Base-by-base conservation (phyloP, 345 rosid genomes). In the Clausena lansium region DNA sequence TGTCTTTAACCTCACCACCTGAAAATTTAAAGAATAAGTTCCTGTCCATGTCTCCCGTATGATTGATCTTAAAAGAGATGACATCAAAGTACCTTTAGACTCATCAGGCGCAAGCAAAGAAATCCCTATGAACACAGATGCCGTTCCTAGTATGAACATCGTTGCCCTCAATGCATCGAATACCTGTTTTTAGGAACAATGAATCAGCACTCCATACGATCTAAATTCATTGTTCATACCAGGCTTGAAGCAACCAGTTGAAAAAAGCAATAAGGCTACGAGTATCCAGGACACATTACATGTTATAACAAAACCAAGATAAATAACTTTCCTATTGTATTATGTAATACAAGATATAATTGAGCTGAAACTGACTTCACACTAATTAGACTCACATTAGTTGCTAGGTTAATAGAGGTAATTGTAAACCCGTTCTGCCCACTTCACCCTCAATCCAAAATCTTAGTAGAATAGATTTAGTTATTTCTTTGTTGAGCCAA, bases 61-160 rank as follows among this genome's bases (percentile, higher is more conserved):
- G 27, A 66, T 32, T 36, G 58, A 67, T 10, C 32, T 57, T 30
- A 62, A 66, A 70, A 45, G n/a, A 45, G 67, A 19, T 28, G 68
- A 33, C 6, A 70, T 27, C 35, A 59, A 27, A 55, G 24, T 82
- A 89, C 95, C 95, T 94, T 88, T 91, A 17, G 90, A 76, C 78
- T 96, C 99, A 79, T 96, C 99, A 30, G 99, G 99, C 80, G 99
- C 99, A 77, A 96, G 86, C 80, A 96, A 83, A 32, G 95, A 90
- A 76, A 96, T 94, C 84, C 99, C 98, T 52, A 91, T 74, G 84
- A 96, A 96, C 39, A 96, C 98, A 15, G 89, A 90, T 63, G 87
- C 50, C 97, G 94, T 92, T 78, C 99, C 99, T 67, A 88, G 85
- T 83, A 94, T 86, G 90, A 96, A 96, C 99, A 96, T 94, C 24